Conservation (phyloP, 2,329 filamentous ascomycete species). For the Botrytis porri region DNA sequence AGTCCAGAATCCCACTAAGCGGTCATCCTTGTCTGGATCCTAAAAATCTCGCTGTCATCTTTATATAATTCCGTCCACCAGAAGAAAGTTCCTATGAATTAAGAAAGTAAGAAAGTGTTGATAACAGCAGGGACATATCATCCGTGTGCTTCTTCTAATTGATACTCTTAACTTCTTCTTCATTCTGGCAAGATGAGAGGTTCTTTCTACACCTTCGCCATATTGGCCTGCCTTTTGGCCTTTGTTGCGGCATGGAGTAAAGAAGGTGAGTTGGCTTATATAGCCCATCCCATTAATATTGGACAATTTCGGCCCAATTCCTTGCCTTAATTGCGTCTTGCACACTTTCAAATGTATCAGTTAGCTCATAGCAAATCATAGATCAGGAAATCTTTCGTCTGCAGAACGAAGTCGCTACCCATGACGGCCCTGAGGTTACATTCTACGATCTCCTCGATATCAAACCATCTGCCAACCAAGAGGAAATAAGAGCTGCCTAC, state of each 20-base stretch:
- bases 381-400: conserved; percentile 98
- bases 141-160: conserved; percentile 20
- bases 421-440: conserved; percentile 74
- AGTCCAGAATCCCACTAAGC: neutral
- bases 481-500: conserved; percentile 92
- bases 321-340: neutral
- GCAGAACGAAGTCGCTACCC: conserved; percentile 75
- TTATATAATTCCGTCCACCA: neutral
- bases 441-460: conserved; percentile 95
- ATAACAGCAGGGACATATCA: neutral
- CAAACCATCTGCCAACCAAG: conserved; percentile 67
- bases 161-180: conserved; percentile 25
- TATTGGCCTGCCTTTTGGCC: conserved; percentile 34
- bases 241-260: conserved; percentile 40
- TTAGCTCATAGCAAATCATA: conserved; percentile 41
- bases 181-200: conserved; percentile 36
- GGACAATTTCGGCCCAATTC: conserved; percentile 16
- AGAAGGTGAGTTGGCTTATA: conserved; percentile 36
- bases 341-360: conserved; percentile 9
- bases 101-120: neutral
- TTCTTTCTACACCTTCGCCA: conserved; percentile 33
- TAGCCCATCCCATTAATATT: conserved; percentile 1
- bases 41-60: conserved; percentile 14
- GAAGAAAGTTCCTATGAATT: neutral
- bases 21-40: neutral